Conservation (phyloP, 306 rosid genomes). For the Gleditsia sinensis region DNA sequence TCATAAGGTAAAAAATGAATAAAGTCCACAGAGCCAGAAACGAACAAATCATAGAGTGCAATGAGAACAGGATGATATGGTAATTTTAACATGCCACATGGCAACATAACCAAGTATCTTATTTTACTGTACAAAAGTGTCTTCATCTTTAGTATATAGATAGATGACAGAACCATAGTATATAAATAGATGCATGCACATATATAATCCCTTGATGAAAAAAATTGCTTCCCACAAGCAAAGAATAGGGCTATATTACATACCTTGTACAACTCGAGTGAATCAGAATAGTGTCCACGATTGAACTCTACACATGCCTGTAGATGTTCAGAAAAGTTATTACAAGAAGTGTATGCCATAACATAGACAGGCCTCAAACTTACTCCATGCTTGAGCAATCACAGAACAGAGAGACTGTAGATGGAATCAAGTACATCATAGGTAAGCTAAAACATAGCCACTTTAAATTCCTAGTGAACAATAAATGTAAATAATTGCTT, state of each 20-base stretch:
- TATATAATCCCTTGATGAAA: constrained; percentile 22
- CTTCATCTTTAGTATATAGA: not conserved
- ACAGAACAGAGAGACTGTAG: constrained; percentile 5
- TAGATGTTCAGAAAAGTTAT: constrained; percentile 41
- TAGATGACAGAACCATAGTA: not conserved
- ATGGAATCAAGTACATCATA: constrained; percentile 12
- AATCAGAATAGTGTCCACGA: constrained; percentile 85
- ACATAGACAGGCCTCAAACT: constrained; percentile 32
- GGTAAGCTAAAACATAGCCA: not conserved
- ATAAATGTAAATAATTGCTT: not conserved
- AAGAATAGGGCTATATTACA: constrained; percentile 41
- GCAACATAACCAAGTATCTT: not conserved
- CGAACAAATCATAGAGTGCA: not conserved
- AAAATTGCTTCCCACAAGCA: constrained; percentile 26
- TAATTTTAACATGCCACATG: not conserved
- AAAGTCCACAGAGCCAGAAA: not conserved
- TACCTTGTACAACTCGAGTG: constrained; percentile 95
- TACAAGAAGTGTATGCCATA: constrained; percentile 24
- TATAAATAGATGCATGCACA: constrained; percentile 24
- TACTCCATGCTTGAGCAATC: constrained; percentile 21
- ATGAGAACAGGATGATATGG: not conserved
- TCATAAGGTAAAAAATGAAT: not conserved
- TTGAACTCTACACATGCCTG: constrained; percentile 99
- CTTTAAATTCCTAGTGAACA: constrained; percentile 2
- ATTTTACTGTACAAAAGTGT: not conserved